Conservation (phyloP, 1,284 basidiomycete genomes). For the Xerocomus amazonicus region DNA sequence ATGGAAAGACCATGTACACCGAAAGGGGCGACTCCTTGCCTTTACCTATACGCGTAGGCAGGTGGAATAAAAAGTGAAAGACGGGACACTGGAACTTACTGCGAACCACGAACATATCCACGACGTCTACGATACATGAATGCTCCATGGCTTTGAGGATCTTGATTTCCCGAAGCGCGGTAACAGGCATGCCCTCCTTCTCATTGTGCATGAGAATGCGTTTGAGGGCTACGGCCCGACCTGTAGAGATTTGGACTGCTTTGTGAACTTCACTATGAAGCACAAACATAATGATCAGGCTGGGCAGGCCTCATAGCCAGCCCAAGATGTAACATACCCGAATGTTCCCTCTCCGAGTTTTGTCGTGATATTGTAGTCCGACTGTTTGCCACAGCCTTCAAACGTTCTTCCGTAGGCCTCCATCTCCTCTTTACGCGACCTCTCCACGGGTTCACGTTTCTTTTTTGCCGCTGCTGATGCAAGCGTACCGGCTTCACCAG, state of each 20-base stretch:
- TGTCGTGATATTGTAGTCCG: constrained; percentile 76
- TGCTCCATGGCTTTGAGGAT: constrained; percentile 90
- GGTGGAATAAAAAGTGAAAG: not conserved
- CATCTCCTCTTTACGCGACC: constrained; percentile 64
- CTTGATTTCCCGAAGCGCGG: constrained; percentile 97
- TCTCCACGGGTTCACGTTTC: constrained; percentile 40
- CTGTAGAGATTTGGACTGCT: constrained; percentile 64
- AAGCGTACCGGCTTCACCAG: constrained; percentile 6
- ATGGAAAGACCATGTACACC: constrained; percentile 98
- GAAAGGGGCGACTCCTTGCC: constrained; percentile 66
- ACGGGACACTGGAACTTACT: constrained; percentile 42
- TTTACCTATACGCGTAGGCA: constrained; percentile 41
- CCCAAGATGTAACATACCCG: constrained; percentile 54
- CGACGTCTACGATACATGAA: constrained; percentile 80
- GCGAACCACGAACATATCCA: constrained; percentile 87
- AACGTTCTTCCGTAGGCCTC: constrained; percentile 66
- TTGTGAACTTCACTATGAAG: constrained; percentile 82
- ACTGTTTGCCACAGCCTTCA: constrained; percentile 71
- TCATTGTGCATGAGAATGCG: constrained; percentile 95
- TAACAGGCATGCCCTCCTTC: constrained; percentile 95
- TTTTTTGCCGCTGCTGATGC: constrained; percentile 14
- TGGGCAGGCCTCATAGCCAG: constrained; percentile 4
- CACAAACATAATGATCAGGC: constrained; percentile 1
- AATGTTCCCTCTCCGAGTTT: constrained; percentile 96
- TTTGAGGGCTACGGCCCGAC: constrained; percentile 82